A percentile compares a stretch with the other conserved stretches of the same genome.
Evolutionary conservation across 352 stramenopile species (phyloP).

Genomic region (Pythium plurisporium): DNA sequence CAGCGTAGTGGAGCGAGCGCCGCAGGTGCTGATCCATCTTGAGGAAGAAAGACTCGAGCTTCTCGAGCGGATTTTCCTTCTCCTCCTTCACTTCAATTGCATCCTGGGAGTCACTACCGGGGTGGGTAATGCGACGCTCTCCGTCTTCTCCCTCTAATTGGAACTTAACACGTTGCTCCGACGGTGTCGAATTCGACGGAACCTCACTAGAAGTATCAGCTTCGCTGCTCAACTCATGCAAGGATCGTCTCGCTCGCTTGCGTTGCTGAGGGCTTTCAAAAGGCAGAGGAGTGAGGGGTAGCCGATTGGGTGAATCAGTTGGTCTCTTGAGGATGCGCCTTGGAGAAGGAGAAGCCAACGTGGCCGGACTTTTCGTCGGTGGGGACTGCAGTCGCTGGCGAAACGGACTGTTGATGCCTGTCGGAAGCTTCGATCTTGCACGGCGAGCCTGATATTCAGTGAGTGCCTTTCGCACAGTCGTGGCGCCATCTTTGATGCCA

Average conservation of each 20-base stretch:
- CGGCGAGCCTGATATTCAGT: conserved; percentile 45
- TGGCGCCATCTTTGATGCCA: conserved; percentile 51
- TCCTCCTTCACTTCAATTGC: conserved; percentile 6
- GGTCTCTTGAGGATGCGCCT: conserved; percentile 36
- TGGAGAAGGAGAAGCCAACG: conserved; percentile 29
- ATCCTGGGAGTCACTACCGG: conserved; percentile 53
- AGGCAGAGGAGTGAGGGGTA: conserved; percentile 16
- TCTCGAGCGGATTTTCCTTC: conserved; percentile 35
- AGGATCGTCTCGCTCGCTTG: conserved; percentile 44
- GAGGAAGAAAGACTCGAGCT: conserved; percentile 36
- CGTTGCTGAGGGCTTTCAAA: conserved; percentile 30
- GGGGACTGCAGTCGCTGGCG: conserved; percentile 22
- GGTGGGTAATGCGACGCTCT: conserved; percentile 36
- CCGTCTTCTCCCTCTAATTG: conserved; percentile 33
- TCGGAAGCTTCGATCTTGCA: conserved; percentile 29
- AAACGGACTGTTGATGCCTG: conserved; percentile 32
- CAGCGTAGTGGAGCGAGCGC: conserved; percentile 51
- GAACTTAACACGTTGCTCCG: conserved; percentile 40
- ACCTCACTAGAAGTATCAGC: no score
- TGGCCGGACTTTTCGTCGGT: background rate
- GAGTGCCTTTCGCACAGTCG: conserved; percentile 47
- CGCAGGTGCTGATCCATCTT: conserved; percentile 66
- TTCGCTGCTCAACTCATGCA: conserved; percentile 32
- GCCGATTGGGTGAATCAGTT: conserved; percentile 8
- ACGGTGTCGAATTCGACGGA: background rate